These are phyloP conservation scores for Sicyos edulis DNA, from an alignment of 306 rosid species.

Conservation along the genomic window DNA sequence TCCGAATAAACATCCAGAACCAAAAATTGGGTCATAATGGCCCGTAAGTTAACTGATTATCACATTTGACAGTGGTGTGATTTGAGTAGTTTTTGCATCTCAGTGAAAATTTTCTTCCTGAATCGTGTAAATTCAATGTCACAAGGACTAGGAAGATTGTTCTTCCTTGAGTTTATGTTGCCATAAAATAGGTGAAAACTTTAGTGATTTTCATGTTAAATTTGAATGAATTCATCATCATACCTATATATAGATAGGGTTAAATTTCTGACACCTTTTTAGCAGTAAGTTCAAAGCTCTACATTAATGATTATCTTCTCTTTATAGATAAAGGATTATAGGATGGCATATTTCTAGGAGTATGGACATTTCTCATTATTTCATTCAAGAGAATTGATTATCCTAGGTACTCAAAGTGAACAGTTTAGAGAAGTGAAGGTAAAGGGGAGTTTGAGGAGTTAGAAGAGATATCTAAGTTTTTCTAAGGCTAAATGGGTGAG, in stretches of 20 bases:
- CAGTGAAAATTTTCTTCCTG: background rate
- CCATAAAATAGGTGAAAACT: background rate
- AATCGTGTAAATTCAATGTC: background rate
- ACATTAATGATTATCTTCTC: background rate
- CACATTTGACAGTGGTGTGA: background rate
- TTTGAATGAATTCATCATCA: background rate
- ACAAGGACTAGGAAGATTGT: background rate
- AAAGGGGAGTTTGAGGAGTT: background rate
- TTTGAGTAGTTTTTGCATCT: background rate
- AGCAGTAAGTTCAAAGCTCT: slow-evolving; percentile 6
- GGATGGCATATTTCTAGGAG: background rate
- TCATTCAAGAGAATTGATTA: background rate
- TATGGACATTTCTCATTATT: background rate
- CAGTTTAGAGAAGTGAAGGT: background rate
- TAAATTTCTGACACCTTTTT: background rate
- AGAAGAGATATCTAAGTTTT: background rate
- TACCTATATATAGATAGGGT: background rate
- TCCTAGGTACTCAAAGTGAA: background rate
- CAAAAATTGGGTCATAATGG: background rate
- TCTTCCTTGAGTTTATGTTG: background rate
- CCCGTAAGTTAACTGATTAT: background rate
- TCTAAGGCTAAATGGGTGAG: background rate
- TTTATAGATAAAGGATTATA: background rate
- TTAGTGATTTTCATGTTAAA: background rate
- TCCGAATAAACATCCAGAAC: background rate